Conservation (phyloP, 1,284 basidiomycete genomes). For the Ustilago trichophora region DNA sequence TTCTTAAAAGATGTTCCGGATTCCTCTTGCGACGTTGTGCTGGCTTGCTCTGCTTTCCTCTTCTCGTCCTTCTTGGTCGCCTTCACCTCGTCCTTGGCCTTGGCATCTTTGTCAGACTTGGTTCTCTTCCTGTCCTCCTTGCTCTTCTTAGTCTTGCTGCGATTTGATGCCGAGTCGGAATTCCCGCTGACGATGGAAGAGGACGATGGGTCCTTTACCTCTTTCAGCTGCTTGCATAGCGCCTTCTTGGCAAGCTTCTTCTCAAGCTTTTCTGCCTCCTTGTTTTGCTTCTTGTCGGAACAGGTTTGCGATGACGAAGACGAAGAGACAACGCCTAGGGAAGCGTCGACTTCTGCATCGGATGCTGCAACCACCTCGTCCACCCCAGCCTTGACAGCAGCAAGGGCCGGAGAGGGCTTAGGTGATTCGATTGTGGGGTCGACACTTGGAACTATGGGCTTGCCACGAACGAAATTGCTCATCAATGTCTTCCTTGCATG, state of each 20-base stretch:
- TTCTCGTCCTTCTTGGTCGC: slow-evolving; percentile 4
- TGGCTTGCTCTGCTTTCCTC: background rate
- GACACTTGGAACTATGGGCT: slow-evolving; percentile 31
- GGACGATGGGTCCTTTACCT: background rate
- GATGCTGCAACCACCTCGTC: slow-evolving; percentile 13
- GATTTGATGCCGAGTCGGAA: background rate
- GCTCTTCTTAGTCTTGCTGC: slow-evolving; percentile 17
- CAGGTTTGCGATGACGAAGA: background rate
- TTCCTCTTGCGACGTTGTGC: background rate
- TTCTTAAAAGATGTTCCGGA: slow-evolving; percentile 72
- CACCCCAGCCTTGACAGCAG: background rate
- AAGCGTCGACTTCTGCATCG: slow-evolving; percentile 11
- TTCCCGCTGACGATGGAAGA: background rate
- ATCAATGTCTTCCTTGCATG: slow-evolving; percentile 60
- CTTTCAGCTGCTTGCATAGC: slow-evolving; percentile 17
- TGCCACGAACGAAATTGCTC: slow-evolving; percentile 61
- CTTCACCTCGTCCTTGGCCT: slow-evolving; percentile 7
- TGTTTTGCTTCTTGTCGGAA: slow-evolving; percentile 7
- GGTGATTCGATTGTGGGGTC: slow-evolving; percentile 4
- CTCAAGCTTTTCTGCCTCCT: slow-evolving; percentile 13
- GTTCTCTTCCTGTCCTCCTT: slow-evolving; percentile 11
- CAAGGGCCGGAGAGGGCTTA: background rate
- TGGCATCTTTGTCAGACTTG: slow-evolving; percentile 2
- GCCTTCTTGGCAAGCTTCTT: slow-evolving; percentile 33
- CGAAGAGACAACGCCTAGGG: slow-evolving; percentile 8